phyloP scores from a whole-genome alignment of 2,329 filamentous ascomycete genomes.

The Aspergillus pseudoglaucus region DNA sequence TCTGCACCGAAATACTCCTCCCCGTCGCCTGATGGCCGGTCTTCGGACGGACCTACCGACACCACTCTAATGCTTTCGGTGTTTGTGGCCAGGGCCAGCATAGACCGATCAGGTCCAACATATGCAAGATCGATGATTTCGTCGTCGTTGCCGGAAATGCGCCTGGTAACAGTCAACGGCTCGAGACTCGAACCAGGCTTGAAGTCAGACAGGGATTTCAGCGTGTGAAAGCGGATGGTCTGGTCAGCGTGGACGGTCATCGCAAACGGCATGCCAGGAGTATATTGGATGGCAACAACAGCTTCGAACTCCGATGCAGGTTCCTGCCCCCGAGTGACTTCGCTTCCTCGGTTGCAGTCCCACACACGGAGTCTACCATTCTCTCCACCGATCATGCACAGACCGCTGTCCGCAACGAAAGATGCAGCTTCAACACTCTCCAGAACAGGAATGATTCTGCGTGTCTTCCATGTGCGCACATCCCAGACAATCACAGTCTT shows the following conservation, averaged over 20 bases:
- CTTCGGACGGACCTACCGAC: slow-evolving; percentile 49
- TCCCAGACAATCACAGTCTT: slow-evolving; percentile 95
- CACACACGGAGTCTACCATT: slow-evolving; percentile 78
- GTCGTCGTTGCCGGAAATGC: slow-evolving; percentile 93
- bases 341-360: slow-evolving; percentile 68
- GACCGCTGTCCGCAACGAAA: slow-evolving; percentile 63
- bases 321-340: slow-evolving; percentile 70
- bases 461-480: slow-evolving; percentile 72
- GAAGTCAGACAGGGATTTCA: slow-evolving; percentile 29
- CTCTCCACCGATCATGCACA: slow-evolving; percentile 79
- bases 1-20: slow-evolving; percentile 79
- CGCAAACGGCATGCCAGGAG: slow-evolving; percentile 60
- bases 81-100: slow-evolving; percentile 88
- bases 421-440: slow-evolving; percentile 81
- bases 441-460: slow-evolving; percentile 72
- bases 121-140: slow-evolving; percentile 95
- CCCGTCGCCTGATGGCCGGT: slow-evolving; percentile 25
- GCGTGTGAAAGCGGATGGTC: slow-evolving; percentile 69
- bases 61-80: slow-evolving; percentile 88
- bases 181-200: slow-evolving; percentile 43
- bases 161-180: slow-evolving; percentile 58
- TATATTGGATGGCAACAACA: slow-evolving; percentile 66
- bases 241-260: slow-evolving; percentile 85
- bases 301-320: slow-evolving; percentile 54
- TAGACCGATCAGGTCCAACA: slow-evolving; percentile 68